These are phyloP conservation scores for Gossypium thurberi DNA, from an alignment of 345 rosid genomes.

Conservation along the genomic window DNA sequence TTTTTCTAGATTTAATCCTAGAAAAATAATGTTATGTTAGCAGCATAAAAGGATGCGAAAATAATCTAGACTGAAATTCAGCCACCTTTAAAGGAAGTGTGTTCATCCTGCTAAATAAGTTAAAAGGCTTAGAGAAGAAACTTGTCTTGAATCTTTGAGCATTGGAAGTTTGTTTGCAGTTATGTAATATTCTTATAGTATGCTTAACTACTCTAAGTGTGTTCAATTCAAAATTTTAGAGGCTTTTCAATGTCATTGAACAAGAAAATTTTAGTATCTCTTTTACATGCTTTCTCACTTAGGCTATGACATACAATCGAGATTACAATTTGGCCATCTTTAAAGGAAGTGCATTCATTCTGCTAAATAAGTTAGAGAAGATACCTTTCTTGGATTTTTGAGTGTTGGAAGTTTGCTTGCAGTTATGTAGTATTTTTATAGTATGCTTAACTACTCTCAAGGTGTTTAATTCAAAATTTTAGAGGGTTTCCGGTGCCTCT, in stretches of 20 bases:
- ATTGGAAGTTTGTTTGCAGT: not conserved
- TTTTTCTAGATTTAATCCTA: not conserved
- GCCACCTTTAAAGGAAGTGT: not conserved
- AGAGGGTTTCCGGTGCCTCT: not conserved
- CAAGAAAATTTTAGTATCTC: not conserved
- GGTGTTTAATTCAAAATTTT: not conserved
- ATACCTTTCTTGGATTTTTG: not conserved
- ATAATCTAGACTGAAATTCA: not conserved
- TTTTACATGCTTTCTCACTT: not conserved
- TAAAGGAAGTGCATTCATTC: not conserved
- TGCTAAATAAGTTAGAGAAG: not conserved
- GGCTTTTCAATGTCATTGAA: not conserved
- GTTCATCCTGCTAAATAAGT: not conserved
- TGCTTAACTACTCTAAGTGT: not conserved
- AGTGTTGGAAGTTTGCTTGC: not conserved
- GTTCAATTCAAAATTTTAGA: not conserved
- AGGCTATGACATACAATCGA: not conserved
- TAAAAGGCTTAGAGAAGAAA: not conserved
- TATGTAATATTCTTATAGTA: not conserved
- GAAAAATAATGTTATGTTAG: constrained; percentile 20
- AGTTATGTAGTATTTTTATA: not conserved
- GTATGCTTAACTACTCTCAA: not conserved
- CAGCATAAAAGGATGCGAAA: not conserved
- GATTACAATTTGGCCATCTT: not conserved
- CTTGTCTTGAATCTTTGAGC: not conserved